Evolutionary conservation across 1,139 yeast genomes (phyloP).

Genomic region (Hanseniaspora uvarum): DNA sequence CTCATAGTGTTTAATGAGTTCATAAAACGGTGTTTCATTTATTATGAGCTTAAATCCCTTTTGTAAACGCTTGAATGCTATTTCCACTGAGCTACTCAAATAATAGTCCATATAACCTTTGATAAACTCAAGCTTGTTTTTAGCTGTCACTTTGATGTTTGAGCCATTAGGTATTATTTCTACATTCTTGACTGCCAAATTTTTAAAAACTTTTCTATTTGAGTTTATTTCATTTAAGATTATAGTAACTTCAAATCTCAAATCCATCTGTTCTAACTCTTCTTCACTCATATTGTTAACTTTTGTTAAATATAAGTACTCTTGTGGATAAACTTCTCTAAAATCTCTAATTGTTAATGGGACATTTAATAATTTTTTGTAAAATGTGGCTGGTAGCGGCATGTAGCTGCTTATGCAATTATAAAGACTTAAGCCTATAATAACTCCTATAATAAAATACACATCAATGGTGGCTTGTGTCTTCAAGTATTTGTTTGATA

Average conservation of each 20-base stretch:
- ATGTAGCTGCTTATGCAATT: constrained; percentile 80
- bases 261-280: neutral
- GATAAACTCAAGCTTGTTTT: constrained; percentile 53
- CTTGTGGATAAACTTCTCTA: constrained; percentile 53
- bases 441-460: constrained; percentile 71
- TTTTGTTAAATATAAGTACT: constrained; percentile 48
- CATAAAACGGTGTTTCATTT: constrained; percentile 61
- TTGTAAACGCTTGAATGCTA: constrained; percentile 48
- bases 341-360: constrained; percentile 55
- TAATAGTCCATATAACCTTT: constrained; percentile 51
- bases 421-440: constrained; percentile 79
- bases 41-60: constrained; percentile 66
- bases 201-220: constrained; percentile 9
- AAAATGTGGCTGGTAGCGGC: constrained; percentile 63
- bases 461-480: constrained; percentile 34
- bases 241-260: constrained; percentile 3
- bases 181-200: constrained; percentile 29
- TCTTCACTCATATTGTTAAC: constrained; percentile 40
- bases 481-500: constrained; percentile 31
- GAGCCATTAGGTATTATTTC: constrained; percentile 54
- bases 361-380: constrained; percentile 57
- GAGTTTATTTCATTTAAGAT: neutral
- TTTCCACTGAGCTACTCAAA: constrained; percentile 44
- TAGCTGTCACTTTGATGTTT: constrained; percentile 41
- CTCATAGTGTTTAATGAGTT: constrained; percentile 71